phyloP scores from a whole-genome alignment of 2,329 filamentous ascomycete species.

The Colletotrichum liaoningense region DNA sequence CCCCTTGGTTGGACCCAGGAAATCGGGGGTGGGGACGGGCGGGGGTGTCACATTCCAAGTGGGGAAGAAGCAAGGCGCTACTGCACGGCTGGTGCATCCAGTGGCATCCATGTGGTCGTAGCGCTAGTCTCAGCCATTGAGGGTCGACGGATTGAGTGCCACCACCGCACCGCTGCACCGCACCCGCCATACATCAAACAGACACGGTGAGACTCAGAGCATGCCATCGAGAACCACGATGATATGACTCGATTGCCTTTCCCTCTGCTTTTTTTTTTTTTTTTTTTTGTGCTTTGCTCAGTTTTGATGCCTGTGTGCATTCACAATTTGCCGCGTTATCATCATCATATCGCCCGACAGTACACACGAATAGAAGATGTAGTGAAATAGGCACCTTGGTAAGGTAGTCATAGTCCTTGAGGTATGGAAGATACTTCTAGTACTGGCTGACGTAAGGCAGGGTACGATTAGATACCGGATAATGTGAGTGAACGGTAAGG shows the following conservation, averaged over 20 bases:
- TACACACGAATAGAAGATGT: no score
- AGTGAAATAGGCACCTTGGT: no score
- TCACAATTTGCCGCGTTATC: no score
- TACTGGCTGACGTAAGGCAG: no score
- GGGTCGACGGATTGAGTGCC: neutral
- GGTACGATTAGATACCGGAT: no score
- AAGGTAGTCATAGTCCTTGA: no score
- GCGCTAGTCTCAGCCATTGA: neutral
- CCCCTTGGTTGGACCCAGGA: conserved; percentile 7
- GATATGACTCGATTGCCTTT: neutral
- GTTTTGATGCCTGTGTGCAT: no score
- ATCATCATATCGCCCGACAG: no score
- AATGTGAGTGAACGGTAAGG: no score
- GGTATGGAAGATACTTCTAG: no score
- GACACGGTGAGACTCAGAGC: neutral
- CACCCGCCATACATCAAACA: neutral
- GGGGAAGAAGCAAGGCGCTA: conserved; percentile 17
- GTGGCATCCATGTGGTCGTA: neutral
- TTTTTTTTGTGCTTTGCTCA: neutral
- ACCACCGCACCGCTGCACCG: neutral
- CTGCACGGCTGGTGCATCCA: conserved; percentile 8
- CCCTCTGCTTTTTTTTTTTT: neutral
- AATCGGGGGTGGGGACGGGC: neutral
- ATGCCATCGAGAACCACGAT: conserved; percentile 7
- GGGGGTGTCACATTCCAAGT: conserved; percentile 14